Evolutionary conservation across 169 alveolate species (phyloP).

Genomic region (Perkinsus chesapeaki): DNA sequence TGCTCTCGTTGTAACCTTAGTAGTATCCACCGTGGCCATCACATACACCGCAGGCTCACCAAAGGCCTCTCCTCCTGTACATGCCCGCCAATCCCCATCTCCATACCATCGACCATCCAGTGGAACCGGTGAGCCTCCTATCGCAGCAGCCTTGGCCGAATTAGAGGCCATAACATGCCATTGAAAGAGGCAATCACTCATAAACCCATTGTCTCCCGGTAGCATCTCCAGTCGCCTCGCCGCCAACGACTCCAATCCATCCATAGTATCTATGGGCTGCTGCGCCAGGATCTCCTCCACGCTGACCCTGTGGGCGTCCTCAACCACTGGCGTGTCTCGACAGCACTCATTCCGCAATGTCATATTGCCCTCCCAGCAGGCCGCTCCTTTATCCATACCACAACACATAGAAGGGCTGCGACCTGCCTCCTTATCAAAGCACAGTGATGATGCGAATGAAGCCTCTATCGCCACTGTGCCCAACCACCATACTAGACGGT

Average conservation of each 20-base stretch:
- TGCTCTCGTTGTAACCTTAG: neutral
- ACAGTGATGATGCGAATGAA: no score
- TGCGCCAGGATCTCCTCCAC: neutral
- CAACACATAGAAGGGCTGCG: neutral
- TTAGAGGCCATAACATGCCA: neutral
- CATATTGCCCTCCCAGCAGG: neutral
- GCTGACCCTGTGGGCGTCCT: neutral
- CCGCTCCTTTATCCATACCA: neutral
- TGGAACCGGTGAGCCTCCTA: neutral
- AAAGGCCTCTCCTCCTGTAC: neutral
- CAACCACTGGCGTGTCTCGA: neutral
- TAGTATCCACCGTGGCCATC: neutral
- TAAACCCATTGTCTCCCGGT: neutral
- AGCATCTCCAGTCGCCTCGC: neutral
- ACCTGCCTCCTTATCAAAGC: neutral
- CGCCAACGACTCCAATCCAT: neutral
- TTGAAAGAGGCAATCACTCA: neutral
- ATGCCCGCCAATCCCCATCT: neutral
- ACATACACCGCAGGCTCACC: neutral
- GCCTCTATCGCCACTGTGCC: no score
- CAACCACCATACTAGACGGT: no score
- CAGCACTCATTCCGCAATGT: neutral
- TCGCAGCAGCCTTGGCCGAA: neutral
- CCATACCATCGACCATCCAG: neutral
- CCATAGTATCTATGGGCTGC: neutral